Base-by-base conservation (phyloP, 2,329 filamentous ascomycete species). In the Trichoderma pleuroti region DNA sequence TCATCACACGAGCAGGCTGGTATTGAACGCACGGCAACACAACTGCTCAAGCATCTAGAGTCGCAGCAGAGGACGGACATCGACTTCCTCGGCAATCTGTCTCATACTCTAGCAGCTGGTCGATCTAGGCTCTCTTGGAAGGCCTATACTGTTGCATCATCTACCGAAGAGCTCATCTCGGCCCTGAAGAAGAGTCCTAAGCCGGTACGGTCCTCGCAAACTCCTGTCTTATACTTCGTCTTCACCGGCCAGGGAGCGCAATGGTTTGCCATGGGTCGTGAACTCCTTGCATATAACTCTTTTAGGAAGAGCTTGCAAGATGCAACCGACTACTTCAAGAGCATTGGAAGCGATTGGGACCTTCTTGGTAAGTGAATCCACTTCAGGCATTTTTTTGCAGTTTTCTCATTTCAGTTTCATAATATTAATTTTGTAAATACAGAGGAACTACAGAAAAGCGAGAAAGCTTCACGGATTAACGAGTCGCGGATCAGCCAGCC, bases 221-320 rank as follows among this genome's bases (percentile, higher is more conserved):
- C 36, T 39, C 36, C 36, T 39, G 36, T 39, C 36, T 39, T 39
- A 18, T 39, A 39, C 36, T 39, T 39, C 16, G 67, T 70, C 5
- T 70, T 70, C 32, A 64, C 59, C 8, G 67, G 67, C 28, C 67
- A 70, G 1, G 67, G 67, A 4, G 67, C 67, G 9, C 67, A 70
- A 24, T 70, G 57, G 67, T 39, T 30, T 39, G 36, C 32, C 7
- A 70, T 70, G 67, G 67, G 67, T 4, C 42, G 36, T 3, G 39
- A 64, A 16, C 59, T 70, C 1, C n/a, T 64, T 4, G 30, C 9
- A 14, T 24, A 52, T 12, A 10, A 54, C 10, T 49, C 62, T 6
- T 30, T 56, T 14, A 54, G 24, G 14, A 30, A 42, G 5, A 21
- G 26, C 4, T 32, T 30, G 14, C n/a, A 54, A 2, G 30, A 54